These are phyloP conservation scores for Retiboletus flavoniger DNA, from an alignment of 1,284 basidiomycete genomes.

Conservation along the genomic window DNA sequence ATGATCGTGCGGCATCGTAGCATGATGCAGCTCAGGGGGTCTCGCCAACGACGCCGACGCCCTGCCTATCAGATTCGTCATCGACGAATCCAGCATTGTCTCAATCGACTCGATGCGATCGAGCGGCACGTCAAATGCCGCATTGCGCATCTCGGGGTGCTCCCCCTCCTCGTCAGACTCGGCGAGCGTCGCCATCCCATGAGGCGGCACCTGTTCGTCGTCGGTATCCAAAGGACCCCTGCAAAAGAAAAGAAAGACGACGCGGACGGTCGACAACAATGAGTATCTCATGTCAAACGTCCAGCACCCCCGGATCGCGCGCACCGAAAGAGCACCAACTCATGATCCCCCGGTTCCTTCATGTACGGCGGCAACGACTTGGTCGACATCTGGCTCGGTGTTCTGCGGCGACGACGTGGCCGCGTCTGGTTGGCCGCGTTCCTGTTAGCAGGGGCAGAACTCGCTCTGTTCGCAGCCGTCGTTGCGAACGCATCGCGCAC, in stretches of 20 bases:
- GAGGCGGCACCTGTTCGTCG: constrained; percentile 28
- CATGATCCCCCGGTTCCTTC: constrained; percentile 77
- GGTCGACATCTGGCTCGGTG: constrained; percentile 67
- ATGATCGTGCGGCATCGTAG: neutral
- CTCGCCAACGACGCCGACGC: constrained; percentile 10
- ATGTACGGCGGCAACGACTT: constrained; percentile 70
- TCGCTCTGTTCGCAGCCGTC: neutral
- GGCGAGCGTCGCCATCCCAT: constrained; percentile 36
- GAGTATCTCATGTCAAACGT: neutral
- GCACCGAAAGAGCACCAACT: constrained; percentile 71
- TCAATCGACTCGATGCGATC: constrained; percentile 27
- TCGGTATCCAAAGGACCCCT: constrained; percentile 43
- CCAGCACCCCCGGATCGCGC: constrained; percentile 6
- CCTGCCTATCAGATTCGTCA: constrained; percentile 23
- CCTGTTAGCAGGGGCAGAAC: neutral
- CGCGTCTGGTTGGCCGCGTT: constrained; percentile 3
- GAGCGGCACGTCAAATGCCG: constrained; percentile 20
- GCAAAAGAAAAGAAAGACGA: neutral
- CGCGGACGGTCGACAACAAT: neutral
- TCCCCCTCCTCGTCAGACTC: constrained; percentile 31
- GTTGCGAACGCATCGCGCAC: neutral
- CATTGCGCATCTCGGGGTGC: constrained; percentile 3
- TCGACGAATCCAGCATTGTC: constrained; percentile 23
- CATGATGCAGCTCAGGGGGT: constrained; percentile 19
- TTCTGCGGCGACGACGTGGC: constrained; percentile 49